Evolutionary conservation across 1,139 yeast species (phyloP).

Genomic region (Candida smagusa): DNA sequence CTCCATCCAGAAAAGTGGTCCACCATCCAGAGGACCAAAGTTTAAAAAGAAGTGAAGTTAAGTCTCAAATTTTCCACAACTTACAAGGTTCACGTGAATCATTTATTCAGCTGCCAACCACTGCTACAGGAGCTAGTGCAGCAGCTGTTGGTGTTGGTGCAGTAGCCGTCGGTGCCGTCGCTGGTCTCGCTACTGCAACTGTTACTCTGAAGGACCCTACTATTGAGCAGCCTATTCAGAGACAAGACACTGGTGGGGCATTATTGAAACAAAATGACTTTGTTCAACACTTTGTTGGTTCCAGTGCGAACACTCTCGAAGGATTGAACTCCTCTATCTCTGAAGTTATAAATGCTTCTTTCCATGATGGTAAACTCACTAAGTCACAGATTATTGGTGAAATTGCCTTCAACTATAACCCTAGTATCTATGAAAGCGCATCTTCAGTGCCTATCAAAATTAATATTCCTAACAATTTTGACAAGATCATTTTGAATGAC

Average conservation of each 20-base stretch:
- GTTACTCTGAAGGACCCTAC: constrained; percentile 5
- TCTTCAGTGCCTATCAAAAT: constrained; percentile 19
- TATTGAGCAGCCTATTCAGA: constrained; percentile 16
- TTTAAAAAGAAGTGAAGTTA: constrained; percentile 42
- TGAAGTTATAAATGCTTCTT: constrained; percentile 73
- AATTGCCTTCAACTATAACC: constrained; percentile 65
- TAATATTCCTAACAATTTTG: constrained; percentile 30
- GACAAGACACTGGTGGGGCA: constrained; percentile 22
- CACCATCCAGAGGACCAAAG: constrained; percentile 18
- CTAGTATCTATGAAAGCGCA: constrained; percentile 13
- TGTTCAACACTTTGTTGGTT: constrained; percentile 45
- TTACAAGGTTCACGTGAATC: constrained; percentile 45
- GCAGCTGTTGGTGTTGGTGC: neutral
- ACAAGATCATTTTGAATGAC: constrained; percentile 41
- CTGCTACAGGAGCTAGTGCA: constrained; percentile 6
- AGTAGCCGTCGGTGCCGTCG: neutral
- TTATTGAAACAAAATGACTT: constrained; percentile 22
- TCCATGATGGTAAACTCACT: constrained; percentile 59
- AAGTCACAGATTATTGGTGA: constrained; percentile 73
- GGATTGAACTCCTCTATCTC: constrained; percentile 79
- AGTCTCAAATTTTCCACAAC: constrained; percentile 54
- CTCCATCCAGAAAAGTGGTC: constrained; percentile 64
- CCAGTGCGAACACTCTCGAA: constrained; percentile 37
- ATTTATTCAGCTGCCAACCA: constrained; percentile 17
- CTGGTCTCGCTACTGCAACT: neutral